phyloP scores from a whole-genome alignment of 805 yeast species.

The Candida nonsorbophila region DNA sequence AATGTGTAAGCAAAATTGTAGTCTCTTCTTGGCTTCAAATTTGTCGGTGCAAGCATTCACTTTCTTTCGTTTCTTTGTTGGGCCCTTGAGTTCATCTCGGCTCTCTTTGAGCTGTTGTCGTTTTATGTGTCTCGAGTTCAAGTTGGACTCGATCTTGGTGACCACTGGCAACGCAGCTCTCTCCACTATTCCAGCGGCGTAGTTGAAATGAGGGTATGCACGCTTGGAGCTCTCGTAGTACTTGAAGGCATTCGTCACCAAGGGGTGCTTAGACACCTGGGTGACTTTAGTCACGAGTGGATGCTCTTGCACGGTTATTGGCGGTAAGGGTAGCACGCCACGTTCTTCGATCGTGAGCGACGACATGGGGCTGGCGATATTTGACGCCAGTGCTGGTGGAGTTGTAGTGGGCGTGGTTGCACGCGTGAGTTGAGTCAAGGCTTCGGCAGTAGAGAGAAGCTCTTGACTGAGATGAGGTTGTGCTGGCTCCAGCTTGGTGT shows the following conservation, averaged over 20 bases:
- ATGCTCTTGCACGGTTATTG: constrained; percentile 18
- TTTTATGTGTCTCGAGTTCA: constrained; percentile 35
- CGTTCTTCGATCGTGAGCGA: constrained; percentile 5
- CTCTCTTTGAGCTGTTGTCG: constrained; percentile 15
- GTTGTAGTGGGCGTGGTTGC: constrained; percentile 9
- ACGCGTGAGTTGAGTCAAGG: constrained; percentile 33
- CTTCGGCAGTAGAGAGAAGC: constrained; percentile 36
- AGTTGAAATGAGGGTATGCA: constrained; percentile 46
- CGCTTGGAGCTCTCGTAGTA: constrained; percentile 42
- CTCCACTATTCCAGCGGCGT: constrained; percentile 58
- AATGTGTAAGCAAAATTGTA: constrained; percentile 75
- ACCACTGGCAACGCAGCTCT: constrained; percentile 53
- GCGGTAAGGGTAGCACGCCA: neutral
- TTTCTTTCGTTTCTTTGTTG: constrained; percentile 7
- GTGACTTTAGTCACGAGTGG: constrained; percentile 35
- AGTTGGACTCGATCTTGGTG: constrained; percentile 40
- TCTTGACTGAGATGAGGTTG: constrained; percentile 13
- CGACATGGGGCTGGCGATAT: constrained; percentile 5
- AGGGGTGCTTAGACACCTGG: constrained; percentile 34
- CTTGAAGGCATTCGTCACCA: constrained; percentile 45
- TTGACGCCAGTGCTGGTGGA: constrained; percentile 3
- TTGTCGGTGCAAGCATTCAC: constrained; percentile 8
- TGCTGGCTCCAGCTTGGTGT: constrained; percentile 1
- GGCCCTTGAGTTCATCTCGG: constrained; percentile 2
- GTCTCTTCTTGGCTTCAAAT: constrained; percentile 63